Conservation (phyloP, 1,284 basidiomycete genomes). For the Cystobasidiaceae sp. region DNA sequence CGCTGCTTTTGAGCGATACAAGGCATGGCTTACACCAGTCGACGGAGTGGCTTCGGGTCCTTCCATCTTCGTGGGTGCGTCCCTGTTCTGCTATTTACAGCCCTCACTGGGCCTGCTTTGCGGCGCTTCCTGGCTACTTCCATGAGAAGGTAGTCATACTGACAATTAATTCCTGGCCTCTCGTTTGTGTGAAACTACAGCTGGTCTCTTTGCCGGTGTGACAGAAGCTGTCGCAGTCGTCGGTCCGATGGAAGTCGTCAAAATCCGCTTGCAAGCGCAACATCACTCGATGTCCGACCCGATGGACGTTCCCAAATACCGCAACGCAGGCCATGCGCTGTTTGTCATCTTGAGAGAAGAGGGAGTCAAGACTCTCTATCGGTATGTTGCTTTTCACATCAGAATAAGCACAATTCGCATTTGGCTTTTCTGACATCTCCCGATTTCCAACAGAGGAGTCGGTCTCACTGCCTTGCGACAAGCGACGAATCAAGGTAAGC, state of each 20-base stretch:
- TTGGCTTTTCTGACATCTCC: not conserved
- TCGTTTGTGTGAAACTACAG: constrained; percentile 53
- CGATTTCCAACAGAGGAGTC: constrained; percentile 16
- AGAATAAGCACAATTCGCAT: not conserved
- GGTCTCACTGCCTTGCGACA: constrained; percentile 84
- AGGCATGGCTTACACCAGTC: constrained; percentile 58
- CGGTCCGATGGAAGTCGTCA: constrained; percentile 99
- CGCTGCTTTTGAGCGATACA: constrained; percentile 95
- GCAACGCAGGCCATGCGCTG: constrained; percentile 93
- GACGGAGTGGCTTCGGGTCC: constrained; percentile 72
- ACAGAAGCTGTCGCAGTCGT: constrained; percentile 93
- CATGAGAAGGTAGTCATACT: too few species aligned
- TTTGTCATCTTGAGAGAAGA: constrained; percentile 95
- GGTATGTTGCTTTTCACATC: constrained; percentile 69
- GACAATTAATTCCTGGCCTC: too few species aligned
- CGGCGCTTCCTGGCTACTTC: too few species aligned
- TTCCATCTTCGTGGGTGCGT: constrained; percentile 59
- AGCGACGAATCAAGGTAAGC: constrained; percentile 91
- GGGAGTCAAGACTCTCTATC: constrained; percentile 77
- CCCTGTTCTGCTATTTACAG: too few species aligned
- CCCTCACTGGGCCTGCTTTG: too few species aligned
- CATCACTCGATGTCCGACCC: constrained; percentile 97
- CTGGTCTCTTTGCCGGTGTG: constrained; percentile 87
- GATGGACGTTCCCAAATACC: constrained; percentile 84
- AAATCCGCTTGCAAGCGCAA: constrained; percentile 96